Base-by-base conservation (phyloP, 495 filamentous ascomycete species). In the Xylaria cubensis region DNA sequence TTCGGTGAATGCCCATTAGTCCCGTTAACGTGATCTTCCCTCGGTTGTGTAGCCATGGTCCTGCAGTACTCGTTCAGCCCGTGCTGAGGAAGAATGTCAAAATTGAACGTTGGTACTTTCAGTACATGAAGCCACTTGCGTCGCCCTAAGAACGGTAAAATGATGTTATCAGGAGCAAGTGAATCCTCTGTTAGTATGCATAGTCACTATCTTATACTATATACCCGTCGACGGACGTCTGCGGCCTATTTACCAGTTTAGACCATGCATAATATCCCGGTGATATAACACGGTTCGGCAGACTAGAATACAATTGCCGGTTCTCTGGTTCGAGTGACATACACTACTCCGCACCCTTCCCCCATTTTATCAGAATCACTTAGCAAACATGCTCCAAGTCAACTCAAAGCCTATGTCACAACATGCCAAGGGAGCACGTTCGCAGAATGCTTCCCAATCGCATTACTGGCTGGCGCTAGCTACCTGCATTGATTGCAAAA, bases 1-100 rank as follows among this genome's bases (percentile, higher is more conserved):
- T 65, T 21, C 10, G 69, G 1, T 19, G 75, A 70, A 32, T 72
- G 71, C 58, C 75, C 72, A n/a, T 68, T 74, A 4, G 36, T 50
- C 55, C 67, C 55, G 13, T 61, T 70, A 8, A 32, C 41, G 4
- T 50, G 8, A 24, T 21, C 17, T 34, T 1, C 41, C 12, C 32
- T 48, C 39, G 58, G 26, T 62, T 32, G 7, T 34, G 39, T 24
- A 32, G 67, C 41, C 65, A 67, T 67, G 34, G 12, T 21, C 19
- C 4, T 5, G 8, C 4, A 3, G 50, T n/a, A 15, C n/a, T 41
- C 64, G 24, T 21, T 24, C 1, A 15, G 9, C 41, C 36, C 12
- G 42, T 53, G 17, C 46, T 66, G 1, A 19, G 17, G 15, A 36
- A 50, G 0, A 24, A 53, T 21, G 21, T 53, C 4, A 21, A 19